A percentile compares a stretch with the other conserved stretches of the same genome.
Evolutionary conservation across 345 rosid species (phyloP).

Genomic region (Syzygium oleosum): DNA sequence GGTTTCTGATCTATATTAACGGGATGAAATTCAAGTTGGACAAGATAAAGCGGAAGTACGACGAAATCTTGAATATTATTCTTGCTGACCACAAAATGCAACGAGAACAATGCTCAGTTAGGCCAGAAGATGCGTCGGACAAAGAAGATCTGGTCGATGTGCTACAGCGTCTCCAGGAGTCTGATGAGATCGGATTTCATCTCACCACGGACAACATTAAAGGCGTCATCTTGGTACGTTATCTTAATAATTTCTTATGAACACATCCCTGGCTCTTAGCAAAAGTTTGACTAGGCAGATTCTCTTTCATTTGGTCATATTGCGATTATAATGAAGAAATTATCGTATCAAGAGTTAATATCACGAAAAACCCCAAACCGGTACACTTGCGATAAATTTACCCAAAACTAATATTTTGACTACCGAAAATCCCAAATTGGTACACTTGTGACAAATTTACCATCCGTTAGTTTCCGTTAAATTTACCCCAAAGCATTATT

Average conservation of each 20-base stretch:
- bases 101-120: not conserved
- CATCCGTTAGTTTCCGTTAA: no score
- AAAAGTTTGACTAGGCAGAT: not conserved
- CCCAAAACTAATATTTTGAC: no score
- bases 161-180: not conserved
- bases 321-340: no score
- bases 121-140: not conserved
- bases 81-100: not conserved
- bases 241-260: not conserved
- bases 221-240: not conserved
- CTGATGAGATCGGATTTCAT: not conserved
- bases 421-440: no score
- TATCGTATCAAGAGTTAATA: no score
- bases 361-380: no score
- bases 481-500: not conserved
- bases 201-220: not conserved
- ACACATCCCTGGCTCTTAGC: not conserved
- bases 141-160: not conserved
- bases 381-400: no score
- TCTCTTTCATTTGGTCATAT: not conserved
- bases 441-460: no score
- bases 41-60: not conserved
- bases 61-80: not conserved
- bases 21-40: not conserved
- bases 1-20: not conserved